These are phyloP conservation scores for Clarireedia monteithiana DNA, from an alignment of 2,329 filamentous ascomycete genomes.

Conservation along the genomic window DNA sequence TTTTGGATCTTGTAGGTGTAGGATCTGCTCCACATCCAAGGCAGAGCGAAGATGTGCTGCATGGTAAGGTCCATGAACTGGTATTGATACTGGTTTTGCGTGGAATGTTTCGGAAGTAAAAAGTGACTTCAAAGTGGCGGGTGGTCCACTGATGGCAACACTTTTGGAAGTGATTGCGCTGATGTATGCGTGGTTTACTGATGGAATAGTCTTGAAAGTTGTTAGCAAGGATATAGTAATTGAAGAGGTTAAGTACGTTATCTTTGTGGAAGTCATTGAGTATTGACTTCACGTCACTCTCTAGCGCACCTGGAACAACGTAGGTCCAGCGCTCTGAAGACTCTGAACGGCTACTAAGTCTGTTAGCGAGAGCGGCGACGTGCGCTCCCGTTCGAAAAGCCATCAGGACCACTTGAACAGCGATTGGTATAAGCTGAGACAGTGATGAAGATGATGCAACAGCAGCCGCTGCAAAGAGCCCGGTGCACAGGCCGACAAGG, in stretches of 20 bases:
- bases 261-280: conserved; percentile 51
- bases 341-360: conserved; percentile 26
- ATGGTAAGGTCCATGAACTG: conserved; percentile 25
- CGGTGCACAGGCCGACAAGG: conserved; percentile 8
- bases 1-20: conserved; percentile 28
- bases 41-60: conserved; percentile 25
- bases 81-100: conserved; percentile 11
- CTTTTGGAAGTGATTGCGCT: conserved; percentile 6
- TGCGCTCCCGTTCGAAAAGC: conserved; percentile 4
- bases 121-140: conserved; percentile 4
- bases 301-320: conserved; percentile 50
- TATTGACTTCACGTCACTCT: conserved; percentile 41
- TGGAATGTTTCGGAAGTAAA: conserved; percentile 5
- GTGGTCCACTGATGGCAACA: conserved; percentile 9
- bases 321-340: conserved; percentile 57
- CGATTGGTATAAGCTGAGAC: conserved; percentile 7
- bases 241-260: conserved; percentile 34
- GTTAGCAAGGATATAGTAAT: neutral
- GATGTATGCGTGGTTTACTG: conserved; percentile 29
- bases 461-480: conserved; percentile 7
- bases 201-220: conserved; percentile 33
- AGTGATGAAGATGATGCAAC: conserved; percentile 7
- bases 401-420: conserved; percentile 6
- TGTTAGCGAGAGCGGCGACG: conserved; percentile 12
- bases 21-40: conserved; percentile 18